Evolutionary conservation across 345 rosid species (phyloP), one percentile per base, ranked within the genome.

Genomic region (Eucalyptus leucophloia): DNA sequence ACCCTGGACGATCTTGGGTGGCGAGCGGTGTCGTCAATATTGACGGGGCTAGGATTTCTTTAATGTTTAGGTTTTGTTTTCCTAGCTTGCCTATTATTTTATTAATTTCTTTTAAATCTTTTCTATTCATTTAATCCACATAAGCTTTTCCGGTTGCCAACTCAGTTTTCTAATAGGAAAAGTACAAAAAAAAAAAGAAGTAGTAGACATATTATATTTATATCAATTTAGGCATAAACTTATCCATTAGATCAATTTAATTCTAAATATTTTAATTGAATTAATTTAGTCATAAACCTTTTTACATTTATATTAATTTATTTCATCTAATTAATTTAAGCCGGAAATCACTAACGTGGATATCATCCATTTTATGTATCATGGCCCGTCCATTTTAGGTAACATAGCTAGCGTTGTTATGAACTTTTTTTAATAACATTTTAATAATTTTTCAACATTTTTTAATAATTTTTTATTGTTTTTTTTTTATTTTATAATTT

Each of bases 261-360:
- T 19, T 51, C 4, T 53, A 53, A 19, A 19, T 19, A 53, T 53
- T 53, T 56, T 23, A 23, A 56, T 56, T 23, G 1, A 9, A 56
- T 5, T 10, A 23, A 56, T 56, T 56, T 56, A 56, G 3, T 24
- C 1, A 23, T 53, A 53, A 53, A 8, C 1, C 0, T 53, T 53
- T 53, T 53, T 19, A 19, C 2, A 53, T 53, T 19, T 19, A 8
- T 21, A 53, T 19, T 8, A 53, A 53, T 53, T 53, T 53, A 53
- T 5, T 53, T 53, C 4, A 53, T 53, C 0, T 0, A 19, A 0
- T 8, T 53, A 53, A 7, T 53, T 53, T 53, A 53, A 53, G 10
- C 0, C 0, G 0, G 1, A 53, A 53, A 53, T 53, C 0, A 53
- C 1, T 1, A 0, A 53, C 1, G 5, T 53, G 0, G 1, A 21